Base-by-base conservation (phyloP, 2,329 filamentous ascomycete genomes). In the Diaporthe citri region DNA sequence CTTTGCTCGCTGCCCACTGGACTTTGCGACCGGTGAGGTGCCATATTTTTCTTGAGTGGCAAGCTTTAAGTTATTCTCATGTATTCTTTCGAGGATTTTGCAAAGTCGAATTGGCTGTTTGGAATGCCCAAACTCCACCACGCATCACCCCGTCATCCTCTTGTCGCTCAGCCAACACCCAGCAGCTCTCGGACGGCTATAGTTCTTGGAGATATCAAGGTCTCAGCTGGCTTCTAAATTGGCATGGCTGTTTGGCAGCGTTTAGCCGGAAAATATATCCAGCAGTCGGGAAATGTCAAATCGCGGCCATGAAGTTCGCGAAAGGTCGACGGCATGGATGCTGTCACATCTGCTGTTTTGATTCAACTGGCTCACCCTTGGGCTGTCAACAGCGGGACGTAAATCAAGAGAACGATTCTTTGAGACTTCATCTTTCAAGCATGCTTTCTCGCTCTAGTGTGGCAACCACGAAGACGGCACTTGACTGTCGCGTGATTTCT, bases 261-360 rank as follows among this genome's bases (percentile, higher is more conserved):
- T 22, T 15, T 66, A 0, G 7, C 2, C 3, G 6, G 6, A 5
- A n/a, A 46, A 34, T 3, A 17, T 15, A 20, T 4, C 4, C 12
- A 20, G 36, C n/a, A 10, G 48, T 28, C 9, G 3, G 5, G 31
- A 51, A 4, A 51, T 36, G 22, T 20, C 62, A n/a, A 51, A n/a
- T 9, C 3, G 43, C 3, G 31, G 3, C 36, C 43, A 20, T 43
- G 2, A n/a, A 20, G 2, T 36, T 25, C 12, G 4, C 22, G 12
- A 20, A n/a, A 12, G 22, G 12, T 10, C 9, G 20, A 39, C 22
- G 17, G 10, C 6, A 36, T 22, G 22, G 31, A 20, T 25, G 20
- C 10, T 5, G 25, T 9, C 0, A 25, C 6, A 3, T 39, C 22
- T 4, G 2, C 25, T 17, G 31, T 1, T 2, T 9, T 7, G 22